These are phyloP conservation scores for Dictyostelium purpureum DNA, from an alignment of 78 protist genomes.

Conservation along the genomic window DNA sequence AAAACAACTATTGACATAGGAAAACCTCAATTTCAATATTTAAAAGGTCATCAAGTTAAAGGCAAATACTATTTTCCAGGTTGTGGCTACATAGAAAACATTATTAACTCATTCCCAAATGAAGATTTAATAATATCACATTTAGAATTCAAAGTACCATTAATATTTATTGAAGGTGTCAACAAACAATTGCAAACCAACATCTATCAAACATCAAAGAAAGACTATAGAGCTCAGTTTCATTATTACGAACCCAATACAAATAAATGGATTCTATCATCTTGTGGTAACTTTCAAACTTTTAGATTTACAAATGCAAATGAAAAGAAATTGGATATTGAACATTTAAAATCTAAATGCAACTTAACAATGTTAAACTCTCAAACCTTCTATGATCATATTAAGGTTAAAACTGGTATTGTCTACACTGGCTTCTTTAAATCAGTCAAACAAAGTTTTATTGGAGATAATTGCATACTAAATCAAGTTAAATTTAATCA, in stretches of 20 bases:
- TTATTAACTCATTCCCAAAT: no score
- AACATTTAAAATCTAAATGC: background rate
- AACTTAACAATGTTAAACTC: background rate
- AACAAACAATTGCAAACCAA: background rate
- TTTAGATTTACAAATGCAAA: background rate
- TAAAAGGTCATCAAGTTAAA: conserved; percentile 57
- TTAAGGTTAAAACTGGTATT: no score
- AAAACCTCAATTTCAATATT: background rate
- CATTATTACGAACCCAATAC: background rate
- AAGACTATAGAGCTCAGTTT: background rate
- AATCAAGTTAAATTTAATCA: background rate
- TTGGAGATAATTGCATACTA: background rate
- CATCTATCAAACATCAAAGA: background rate
- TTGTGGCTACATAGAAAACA: conserved; percentile 44
- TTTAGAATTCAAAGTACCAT: conserved; percentile 25
- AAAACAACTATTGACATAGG: conserved; percentile 18
- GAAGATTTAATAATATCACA: no score
- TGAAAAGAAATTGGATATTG: background rate
- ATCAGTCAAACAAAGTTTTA: background rate
- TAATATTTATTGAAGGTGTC: background rate
- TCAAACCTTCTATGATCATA: no score
- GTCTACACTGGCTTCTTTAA: no score
- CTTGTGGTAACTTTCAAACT: background rate
- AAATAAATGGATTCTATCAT: background rate
- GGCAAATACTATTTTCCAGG: conserved; percentile 49